phyloP scores from a whole-genome alignment of 495 filamentous ascomycete species.

The Gamarada debralockiae region DNA sequence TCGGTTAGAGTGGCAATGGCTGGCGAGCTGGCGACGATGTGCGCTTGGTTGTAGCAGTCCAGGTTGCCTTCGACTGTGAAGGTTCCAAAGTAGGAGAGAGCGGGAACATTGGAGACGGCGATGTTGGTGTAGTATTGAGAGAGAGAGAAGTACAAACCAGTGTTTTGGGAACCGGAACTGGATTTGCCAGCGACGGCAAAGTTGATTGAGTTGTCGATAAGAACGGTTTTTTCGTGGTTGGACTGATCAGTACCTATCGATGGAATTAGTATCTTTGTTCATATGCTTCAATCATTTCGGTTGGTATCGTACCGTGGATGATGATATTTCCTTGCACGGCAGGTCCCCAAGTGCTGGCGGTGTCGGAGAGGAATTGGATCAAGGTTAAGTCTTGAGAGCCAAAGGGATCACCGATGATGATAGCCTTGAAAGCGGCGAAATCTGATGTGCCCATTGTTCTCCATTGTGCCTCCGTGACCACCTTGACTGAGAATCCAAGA shows the following conservation, averaged over 20 bases:
- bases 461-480: slow-evolving; percentile 31
- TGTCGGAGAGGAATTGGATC: slow-evolving; percentile 15
- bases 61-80: slow-evolving; percentile 38
- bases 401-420: slow-evolving; percentile 32
- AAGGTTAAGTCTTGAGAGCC: slow-evolving; percentile 4
- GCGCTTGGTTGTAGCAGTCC: slow-evolving; percentile 40
- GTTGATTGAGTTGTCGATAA: slow-evolving; percentile 36
- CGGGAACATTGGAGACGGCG: slow-evolving; percentile 29
- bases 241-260: no score
- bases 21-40: slow-evolving; percentile 38
- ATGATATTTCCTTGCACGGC: slow-evolving; percentile 34
- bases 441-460: slow-evolving; percentile 31
- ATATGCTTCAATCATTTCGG: no score
- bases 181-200: slow-evolving; percentile 31
- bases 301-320: slow-evolving; percentile 33
- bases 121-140: slow-evolving; percentile 24
- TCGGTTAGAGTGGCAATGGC: slow-evolving; percentile 39
- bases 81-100: slow-evolving; percentile 41
- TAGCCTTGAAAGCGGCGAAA: slow-evolving; percentile 35
- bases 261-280: no score
- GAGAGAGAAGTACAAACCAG: slow-evolving; percentile 38
- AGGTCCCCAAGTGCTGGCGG: slow-evolving; percentile 33
- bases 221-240: no score
- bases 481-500: slow-evolving; percentile 28
- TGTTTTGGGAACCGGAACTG: slow-evolving; percentile 17